Base-by-base conservation (phyloP, 2,329 filamentous ascomycete genomes). In the Colletotrichum sp. region DNA sequence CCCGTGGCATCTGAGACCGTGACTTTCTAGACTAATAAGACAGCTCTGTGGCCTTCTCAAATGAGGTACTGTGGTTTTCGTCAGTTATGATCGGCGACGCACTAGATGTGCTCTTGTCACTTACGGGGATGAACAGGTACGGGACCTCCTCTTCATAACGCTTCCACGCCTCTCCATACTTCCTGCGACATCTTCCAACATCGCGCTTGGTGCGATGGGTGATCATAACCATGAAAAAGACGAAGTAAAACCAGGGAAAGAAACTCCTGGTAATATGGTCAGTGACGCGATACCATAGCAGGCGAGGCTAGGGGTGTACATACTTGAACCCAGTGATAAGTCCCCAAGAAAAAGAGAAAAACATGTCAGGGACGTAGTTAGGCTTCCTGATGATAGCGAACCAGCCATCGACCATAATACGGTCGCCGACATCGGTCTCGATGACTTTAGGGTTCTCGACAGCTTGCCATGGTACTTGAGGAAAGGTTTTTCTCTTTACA, bases 211-310 rank as follows among this genome's bases (percentile, higher is more conserved):
- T 94, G 75, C 95, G 93, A 85, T 98, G 95, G 5, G 92, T 88
- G 81, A 98, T 97, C 95, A 97, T 97, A 79, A 87, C 87, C 44
- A 88, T 88, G 84, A 98, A 98, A 89, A 98, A 98, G 62, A 95
- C 84, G 0, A 95, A 94, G 82, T 98, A 97, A 85, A 98, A 98
- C 95, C 95, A 98, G 0, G 95, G 95, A 85, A 98, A 96, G 0
- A 95, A 95, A 80, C 93, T 95, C 80, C 83, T 84, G 32, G 6
- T 52, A 26, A 4, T 12, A 13, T 2, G 18, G 6, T 24, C 16
- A 34, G 12, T 24, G 1, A 13, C 6, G 13, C 5, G 9, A 32
- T 28, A 60, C 21, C 26, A 32, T 1, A 28, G 5, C 57, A 28
- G 4, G 0, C 26, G 15, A 9, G 1, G 13, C 5, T 60, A 16